Base-by-base conservation (phyloP, 176 grass and related monocot genomes). In the Bolboschoenus planiculmis region DNA sequence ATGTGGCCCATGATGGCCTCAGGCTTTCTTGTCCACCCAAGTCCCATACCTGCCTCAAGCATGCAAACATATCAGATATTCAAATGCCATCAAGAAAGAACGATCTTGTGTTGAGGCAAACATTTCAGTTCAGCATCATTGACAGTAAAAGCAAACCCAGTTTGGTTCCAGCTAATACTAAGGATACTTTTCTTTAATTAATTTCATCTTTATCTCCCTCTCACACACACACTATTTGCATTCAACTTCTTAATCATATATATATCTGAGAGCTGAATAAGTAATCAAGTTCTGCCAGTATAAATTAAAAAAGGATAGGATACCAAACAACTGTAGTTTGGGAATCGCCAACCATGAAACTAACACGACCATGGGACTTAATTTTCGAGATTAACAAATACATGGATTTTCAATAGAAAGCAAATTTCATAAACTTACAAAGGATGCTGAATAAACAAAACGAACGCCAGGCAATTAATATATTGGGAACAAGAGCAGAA, bases 21-120 rank as follows among this genome's bases (percentile, higher is more conserved):
- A 95, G 87, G 21, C 88, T 95, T 81, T 98, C 95, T 88, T 95
- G 95, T 40, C 95, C 95, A 62, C 95, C 95, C 54, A 98, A 88
- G 86, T 98, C 95, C 95, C 92, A 98, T 6, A 98, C 95, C 95
- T 98, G 83, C 26, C 79, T 78, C 63, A 83, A 58, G 30, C 13
- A 60, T 23, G 57, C 79, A n/a, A 81, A 13, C 29, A 24, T 85
- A 80, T 93, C 40, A 90, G 82, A n/a, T n/a, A n/a, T n/a, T n/a
- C n/a, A n/a, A n/a, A 68, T 68, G 30, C 11, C 61, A 65, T 65
- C 31, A 31, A 18, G 30, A n/a, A n/a, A n/a, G n/a, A n/a, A n/a
- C n/a, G n/a, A n/a, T 35, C 0, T 39, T 5, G 7, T 21, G 35
- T 70, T 40, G 2, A 37, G 2, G 6, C 6, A 39, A 2, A 36